phyloP scores from a whole-genome alignment of 768 basidiomycete species.

The Lentinus brumalis region DNA sequence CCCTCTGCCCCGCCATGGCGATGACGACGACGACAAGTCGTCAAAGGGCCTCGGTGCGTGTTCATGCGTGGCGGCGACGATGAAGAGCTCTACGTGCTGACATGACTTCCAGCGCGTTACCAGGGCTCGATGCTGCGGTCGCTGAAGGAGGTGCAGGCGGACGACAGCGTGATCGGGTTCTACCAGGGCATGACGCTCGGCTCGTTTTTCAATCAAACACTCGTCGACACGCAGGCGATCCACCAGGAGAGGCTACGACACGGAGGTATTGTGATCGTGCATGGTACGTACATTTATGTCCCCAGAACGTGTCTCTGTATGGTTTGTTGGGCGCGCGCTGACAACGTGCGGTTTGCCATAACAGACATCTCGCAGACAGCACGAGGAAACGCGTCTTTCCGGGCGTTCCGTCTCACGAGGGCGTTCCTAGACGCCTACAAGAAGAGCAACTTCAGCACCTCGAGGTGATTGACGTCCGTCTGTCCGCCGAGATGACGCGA shows the following conservation, averaged over 20 bases:
- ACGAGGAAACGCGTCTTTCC: slow-evolving; percentile 85
- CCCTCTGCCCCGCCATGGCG: slow-evolving; percentile 70
- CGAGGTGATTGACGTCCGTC: slow-evolving; percentile 58
- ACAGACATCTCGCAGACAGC: slow-evolving; percentile 77
- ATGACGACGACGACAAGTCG: slow-evolving; percentile 84
- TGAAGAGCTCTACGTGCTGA: slow-evolving; percentile 8
- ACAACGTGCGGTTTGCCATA: slow-evolving; percentile 5
- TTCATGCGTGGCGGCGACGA: slow-evolving; percentile 6
- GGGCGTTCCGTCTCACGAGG: slow-evolving; percentile 82
- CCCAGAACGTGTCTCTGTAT: slow-evolving; percentile 11
- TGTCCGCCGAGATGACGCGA: slow-evolving; percentile 3
- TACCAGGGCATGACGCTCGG: slow-evolving; percentile 89
- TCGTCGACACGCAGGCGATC: slow-evolving; percentile 82
- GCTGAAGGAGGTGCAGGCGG: slow-evolving; percentile 87
- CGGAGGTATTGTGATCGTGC: slow-evolving; percentile 82
- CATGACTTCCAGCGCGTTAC: slow-evolving; percentile 59
- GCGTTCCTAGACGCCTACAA: slow-evolving; percentile 83
- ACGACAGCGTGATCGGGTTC: slow-evolving; percentile 91
- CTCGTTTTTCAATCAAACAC: slow-evolving; percentile 79
- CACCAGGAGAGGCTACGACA: slow-evolving; percentile 86
- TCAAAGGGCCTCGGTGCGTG: slow-evolving; percentile 70
- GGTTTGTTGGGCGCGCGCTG: not conserved
- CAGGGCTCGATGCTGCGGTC: slow-evolving; percentile 84
- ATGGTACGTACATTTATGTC: slow-evolving; percentile 51
- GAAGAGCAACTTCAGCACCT: slow-evolving; percentile 79